Evolutionary conservation across 495 filamentous ascomycete genomes (phyloP), one percentile per base, ranked within the genome.

Genomic region (Pyrenula aspistea): DNA sequence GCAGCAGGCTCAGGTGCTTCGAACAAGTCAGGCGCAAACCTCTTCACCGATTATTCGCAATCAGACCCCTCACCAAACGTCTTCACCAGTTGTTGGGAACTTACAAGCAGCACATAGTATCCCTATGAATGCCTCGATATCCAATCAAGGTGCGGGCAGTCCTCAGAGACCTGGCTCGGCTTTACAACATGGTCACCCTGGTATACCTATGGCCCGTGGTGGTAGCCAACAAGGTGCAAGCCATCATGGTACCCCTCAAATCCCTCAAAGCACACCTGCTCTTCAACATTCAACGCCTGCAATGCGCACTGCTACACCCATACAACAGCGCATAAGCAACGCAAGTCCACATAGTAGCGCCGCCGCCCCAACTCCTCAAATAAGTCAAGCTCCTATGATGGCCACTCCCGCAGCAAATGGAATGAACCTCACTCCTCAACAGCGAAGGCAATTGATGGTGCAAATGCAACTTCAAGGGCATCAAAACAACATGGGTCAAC

Each of bases 1-100:
- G 19, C 82, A 85, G 54, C 68, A 77, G 10, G 77, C 84, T 57
- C 78, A 77, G 22, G 75, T 81, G 11, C 75, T 80, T 56, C 77
- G 79, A 47, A 78, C 83, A 15, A 83, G 82, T 2, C 88, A 91
- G 67, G 76, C 79, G 4, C 83, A 82, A 53, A 81, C 82, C 24
- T 90, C 88, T 3, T 94, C 89, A 11, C 91, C 91, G 0, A 77
- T 92, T 59, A 71, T 88, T 51, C 80, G 88, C 25, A 85, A 91
- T 53, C 83, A 84, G 56, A 95, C 90, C 1, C 89, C 91, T 3
- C 86, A 87, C 61, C 81, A 74, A 42, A 80, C 79, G 55, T 89
- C 88, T 21, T 93, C 91, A 19, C 89, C 90, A 2, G 77, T 88
- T 64, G 80, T 88, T 56, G 76, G 75, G 49, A 83, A 74, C 60